Conservation (phyloP, 768 basidiomycete species). For the Russula ochroleuca region DNA sequence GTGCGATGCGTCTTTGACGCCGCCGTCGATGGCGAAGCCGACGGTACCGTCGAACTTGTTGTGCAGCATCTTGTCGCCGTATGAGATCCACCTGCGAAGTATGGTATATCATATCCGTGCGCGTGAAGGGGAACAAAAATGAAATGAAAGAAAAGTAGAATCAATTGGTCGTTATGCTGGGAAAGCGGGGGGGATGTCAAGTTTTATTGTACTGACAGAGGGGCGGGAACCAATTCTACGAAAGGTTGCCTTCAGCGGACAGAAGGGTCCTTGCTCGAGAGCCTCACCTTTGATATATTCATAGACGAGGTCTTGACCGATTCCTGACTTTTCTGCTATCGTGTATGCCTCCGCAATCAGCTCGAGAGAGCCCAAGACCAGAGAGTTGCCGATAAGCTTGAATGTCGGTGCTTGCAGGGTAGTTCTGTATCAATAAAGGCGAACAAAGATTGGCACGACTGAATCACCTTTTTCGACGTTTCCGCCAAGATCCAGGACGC, state of each 20-base stretch:
- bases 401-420: conserved; percentile 52
- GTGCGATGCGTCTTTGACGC: conserved; percentile 80
- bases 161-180: background rate
- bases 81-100: conserved; percentile 44
- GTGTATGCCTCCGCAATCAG: conserved; percentile 80
- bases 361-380: conserved; percentile 74
- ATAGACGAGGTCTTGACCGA: conserved; percentile 57
- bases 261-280: background rate
- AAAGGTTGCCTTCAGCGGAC: conserved; percentile 1
- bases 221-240: conserved; percentile 65
- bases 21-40: conserved; percentile 82
- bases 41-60: conserved; percentile 69
- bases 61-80: conserved; percentile 64
- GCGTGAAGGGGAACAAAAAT: too few relatives aligned
- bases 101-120: too few relatives aligned
- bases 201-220: conserved; percentile 37
- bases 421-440: background rate
- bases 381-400: conserved; percentile 77
- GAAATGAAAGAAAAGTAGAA: background rate
- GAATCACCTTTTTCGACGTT: conserved; percentile 76
- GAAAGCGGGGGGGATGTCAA: too few relatives aligned
- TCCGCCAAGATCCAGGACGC: conserved; percentile 75
- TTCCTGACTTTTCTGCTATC: conserved; percentile 78
- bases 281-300: conserved; percentile 52
- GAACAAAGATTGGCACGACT: background rate